Evolutionary conservation across 1,284 basidiomycete species (phyloP).

Genomic region (Athelia psychrophila): DNA sequence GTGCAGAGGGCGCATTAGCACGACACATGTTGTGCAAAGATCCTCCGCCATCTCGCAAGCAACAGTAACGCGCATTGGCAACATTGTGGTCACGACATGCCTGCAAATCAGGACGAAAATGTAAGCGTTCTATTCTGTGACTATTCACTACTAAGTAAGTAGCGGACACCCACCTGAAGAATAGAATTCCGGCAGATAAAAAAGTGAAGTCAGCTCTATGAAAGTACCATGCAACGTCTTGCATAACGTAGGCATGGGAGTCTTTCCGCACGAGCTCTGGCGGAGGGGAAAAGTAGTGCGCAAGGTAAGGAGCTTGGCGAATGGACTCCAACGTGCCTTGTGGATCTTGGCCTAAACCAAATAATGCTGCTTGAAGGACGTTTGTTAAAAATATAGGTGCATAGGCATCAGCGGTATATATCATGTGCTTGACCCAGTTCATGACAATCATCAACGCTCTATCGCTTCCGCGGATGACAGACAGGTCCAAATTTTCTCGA

Average conservation of each 20-base stretch:
- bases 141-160: constrained; percentile 5
- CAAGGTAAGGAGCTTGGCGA: constrained; percentile 12
- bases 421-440: constrained; percentile 36
- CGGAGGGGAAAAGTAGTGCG: constrained; percentile 14
- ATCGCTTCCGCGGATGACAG: constrained; percentile 32
- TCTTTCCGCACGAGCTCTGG: background rate
- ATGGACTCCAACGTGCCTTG: constrained; percentile 17
- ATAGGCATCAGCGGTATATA: constrained; percentile 22
- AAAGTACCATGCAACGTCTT: background rate
- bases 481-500: constrained; percentile 25
- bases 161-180: constrained; percentile 13
- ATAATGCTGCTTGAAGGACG: constrained; percentile 25
- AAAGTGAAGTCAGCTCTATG: background rate
- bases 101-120: constrained; percentile 26
- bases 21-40: constrained; percentile 32
- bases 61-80: constrained; percentile 36
- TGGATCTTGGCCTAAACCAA: constrained; percentile 28
- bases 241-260: background rate
- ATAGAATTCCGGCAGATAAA: background rate
- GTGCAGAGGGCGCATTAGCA: constrained; percentile 32
- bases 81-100: constrained; percentile 32
- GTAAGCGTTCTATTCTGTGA: too few relatives aligned
- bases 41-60: constrained; percentile 47
- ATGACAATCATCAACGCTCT: constrained; percentile 32
- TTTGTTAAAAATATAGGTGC: constrained; percentile 21